Conservation (phyloP, 1,284 basidiomycete species). For the Melanopsichium pennsylvanicum region DNA sequence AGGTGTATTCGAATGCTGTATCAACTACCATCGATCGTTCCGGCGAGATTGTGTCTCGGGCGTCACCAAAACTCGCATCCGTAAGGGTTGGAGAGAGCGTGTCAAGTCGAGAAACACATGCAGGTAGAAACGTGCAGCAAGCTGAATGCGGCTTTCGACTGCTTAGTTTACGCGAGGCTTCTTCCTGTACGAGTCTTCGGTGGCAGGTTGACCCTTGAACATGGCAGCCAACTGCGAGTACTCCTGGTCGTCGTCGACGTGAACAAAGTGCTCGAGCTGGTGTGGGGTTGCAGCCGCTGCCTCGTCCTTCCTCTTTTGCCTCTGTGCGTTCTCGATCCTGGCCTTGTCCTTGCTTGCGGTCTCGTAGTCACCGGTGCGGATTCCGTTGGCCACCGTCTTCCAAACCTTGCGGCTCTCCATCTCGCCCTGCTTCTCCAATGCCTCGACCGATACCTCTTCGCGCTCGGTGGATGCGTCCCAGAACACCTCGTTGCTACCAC, state of each 20-base stretch:
- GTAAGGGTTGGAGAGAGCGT: too few species aligned
- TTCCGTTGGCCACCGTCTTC: conserved; percentile 87
- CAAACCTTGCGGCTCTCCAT: conserved; percentile 90
- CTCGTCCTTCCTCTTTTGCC: conserved; percentile 87
- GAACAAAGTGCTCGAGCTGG: conserved; percentile 68
- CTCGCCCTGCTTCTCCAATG: conserved; percentile 75
- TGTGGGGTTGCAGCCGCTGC: conserved; percentile 76
- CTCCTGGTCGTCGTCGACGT: conserved; percentile 64
- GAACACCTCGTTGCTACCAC: conserved; percentile 67
- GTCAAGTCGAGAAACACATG: neutral
- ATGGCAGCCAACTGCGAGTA: conserved; percentile 56
- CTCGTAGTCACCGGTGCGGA: conserved; percentile 89
- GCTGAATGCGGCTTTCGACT: too few species aligned
- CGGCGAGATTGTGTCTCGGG: neutral
- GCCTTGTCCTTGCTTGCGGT: conserved; percentile 87
- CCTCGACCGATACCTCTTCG: conserved; percentile 76
- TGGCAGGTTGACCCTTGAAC: conserved; percentile 52
- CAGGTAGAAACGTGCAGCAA: too few species aligned
- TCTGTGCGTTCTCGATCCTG: conserved; percentile 93
- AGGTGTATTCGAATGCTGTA: neutral
- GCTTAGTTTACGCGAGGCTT: conserved; percentile 27
- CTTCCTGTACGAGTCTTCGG: conserved; percentile 50
- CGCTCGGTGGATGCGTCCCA: conserved; percentile 69
- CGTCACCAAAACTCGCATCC: neutral
- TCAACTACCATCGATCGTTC: neutral